Conservation (phyloP, 257 asterid species). For the Schizonepeta tenuifolia region DNA sequence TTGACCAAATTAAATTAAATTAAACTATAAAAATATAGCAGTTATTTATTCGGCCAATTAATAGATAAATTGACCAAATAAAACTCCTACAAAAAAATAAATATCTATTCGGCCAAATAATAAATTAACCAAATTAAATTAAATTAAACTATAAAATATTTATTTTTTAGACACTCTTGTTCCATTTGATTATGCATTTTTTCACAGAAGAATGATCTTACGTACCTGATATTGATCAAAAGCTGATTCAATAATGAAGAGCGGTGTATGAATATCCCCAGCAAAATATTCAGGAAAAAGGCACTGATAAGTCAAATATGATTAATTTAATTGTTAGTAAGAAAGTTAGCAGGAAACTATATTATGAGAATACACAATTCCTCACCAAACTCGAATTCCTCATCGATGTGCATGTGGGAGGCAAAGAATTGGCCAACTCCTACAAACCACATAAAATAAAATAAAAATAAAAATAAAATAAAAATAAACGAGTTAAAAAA, state of each 20-base stretch:
- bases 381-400: conserved; percentile 34
- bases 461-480: no score
- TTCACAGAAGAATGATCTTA: not conserved
- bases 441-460: not conserved
- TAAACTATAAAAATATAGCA: no score
- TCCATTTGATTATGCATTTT: not conserved
- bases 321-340: not conserved
- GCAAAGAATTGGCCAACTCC: conserved; percentile 33
- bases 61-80: no score
- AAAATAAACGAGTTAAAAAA: no score
- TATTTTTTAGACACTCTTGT: not conserved
- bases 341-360: not conserved
- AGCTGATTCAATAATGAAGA: conserved; percentile 31
- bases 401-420: conserved; percentile 35
- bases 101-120: no score
- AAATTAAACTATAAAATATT: no score
- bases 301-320: conserved; percentile 25
- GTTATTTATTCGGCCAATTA: no score
- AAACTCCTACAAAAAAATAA: no score
- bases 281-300: conserved; percentile 37
- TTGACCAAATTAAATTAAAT: no score
- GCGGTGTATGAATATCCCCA: conserved; percentile 30
- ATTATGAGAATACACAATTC: not conserved
- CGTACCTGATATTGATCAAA: conserved; percentile 45
- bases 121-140: no score